Conservation (phyloP, 192 early-diverging fungal genomes). For the Piromyces finnis region DNA sequence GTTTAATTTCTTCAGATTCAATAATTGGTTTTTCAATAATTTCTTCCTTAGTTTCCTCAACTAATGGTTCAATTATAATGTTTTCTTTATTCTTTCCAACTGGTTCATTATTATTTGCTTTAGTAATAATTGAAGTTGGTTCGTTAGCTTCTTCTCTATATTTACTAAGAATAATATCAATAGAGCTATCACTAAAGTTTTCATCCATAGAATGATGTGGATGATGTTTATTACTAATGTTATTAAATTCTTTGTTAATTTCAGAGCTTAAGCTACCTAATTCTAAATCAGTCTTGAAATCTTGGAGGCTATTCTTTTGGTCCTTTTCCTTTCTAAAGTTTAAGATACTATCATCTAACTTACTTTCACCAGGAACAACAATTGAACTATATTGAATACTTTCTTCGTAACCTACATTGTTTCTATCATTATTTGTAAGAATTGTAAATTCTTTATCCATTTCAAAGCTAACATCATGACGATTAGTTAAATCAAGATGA, state of each 20-base stretch:
- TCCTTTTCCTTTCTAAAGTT: not conserved
- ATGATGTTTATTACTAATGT: not conserved
- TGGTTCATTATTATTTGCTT: no score
- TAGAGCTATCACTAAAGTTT: not conserved
- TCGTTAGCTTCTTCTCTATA: not conserved
- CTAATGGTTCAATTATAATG: no score
- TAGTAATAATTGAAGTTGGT: no score
- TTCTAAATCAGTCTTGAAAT: not conserved
- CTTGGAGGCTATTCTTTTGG: not conserved
- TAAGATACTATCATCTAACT: not conserved
- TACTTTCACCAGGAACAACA: not conserved
- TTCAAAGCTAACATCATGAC: not conserved
- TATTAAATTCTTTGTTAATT: not conserved
- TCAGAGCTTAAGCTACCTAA: not conserved
- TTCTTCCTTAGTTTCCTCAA: no score
- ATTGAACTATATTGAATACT: not conserved
- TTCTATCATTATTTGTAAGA: not conserved
- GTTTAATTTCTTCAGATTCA: not conserved
- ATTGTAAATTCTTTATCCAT: not conserved
- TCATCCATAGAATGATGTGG: not conserved
- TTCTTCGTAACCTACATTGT: not conserved
- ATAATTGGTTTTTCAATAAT: not conserved
- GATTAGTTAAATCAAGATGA: not conserved
- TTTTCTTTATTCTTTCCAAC: no score
- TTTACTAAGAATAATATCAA: not conserved